Conservation (phyloP, 176 grass and related monocot genomes). For the Musa beccarii region DNA sequence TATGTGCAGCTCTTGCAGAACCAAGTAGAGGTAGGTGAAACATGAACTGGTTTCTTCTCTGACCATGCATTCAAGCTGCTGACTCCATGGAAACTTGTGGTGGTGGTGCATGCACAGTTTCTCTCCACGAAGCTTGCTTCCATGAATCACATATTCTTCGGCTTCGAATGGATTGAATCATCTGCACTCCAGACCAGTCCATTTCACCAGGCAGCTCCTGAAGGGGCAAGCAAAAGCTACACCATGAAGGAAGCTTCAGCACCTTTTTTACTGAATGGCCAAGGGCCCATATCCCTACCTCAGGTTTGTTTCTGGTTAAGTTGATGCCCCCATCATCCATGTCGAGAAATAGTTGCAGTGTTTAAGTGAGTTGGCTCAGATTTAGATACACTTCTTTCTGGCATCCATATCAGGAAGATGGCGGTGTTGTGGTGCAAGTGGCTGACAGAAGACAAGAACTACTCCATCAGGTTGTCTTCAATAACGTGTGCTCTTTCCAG, state of each 20-base stretch:
- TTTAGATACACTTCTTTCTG: too few species aligned
- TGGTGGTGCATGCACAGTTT: slow-evolving; percentile 35
- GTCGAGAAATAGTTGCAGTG: background rate
- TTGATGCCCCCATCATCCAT: background rate
- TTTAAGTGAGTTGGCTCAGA: too few species aligned
- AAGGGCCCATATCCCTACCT: slow-evolving; percentile 43
- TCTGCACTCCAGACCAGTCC: too few species aligned
- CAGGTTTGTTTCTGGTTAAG: slow-evolving; percentile 29
- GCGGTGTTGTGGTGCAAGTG: slow-evolving; percentile 51
- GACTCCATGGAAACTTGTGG: background rate
- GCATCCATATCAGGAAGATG: slow-evolving; percentile 30
- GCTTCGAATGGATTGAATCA: slow-evolving; percentile 38
- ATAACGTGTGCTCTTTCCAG: slow-evolving; percentile 71
- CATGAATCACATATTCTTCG: slow-evolving; percentile 54
- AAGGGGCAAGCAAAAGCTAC: background rate
- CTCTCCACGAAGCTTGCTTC: slow-evolving; percentile 95
- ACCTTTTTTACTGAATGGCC: slow-evolving; percentile 38
- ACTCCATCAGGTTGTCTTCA: slow-evolving; percentile 54
- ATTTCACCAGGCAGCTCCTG: background rate
- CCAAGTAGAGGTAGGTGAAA: slow-evolving; percentile 64
- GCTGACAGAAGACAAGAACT: slow-evolving; percentile 50
- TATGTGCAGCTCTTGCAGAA: slow-evolving; percentile 86
- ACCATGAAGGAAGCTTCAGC: slow-evolving; percentile 16
- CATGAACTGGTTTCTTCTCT: background rate
- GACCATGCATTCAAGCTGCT: too few species aligned